These are phyloP conservation scores for Neurospora sp. DNA, from an alignment of 495 filamentous ascomycete genomes.

Conservation along the genomic window DNA sequence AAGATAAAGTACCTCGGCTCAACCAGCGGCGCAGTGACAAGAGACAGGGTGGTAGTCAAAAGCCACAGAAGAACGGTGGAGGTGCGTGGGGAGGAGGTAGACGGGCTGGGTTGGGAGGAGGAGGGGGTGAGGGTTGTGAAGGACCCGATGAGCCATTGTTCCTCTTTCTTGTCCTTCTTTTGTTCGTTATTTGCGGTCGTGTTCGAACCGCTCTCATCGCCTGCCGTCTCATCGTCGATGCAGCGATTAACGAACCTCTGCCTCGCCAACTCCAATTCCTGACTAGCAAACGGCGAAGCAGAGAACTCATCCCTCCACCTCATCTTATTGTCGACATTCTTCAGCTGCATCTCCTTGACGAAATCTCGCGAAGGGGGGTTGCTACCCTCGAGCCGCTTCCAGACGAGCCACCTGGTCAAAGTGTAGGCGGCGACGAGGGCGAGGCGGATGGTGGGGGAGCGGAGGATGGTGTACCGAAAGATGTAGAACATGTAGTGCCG, in stretches of 20 bases:
- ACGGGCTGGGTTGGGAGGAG: not conserved
- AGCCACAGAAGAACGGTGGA: slow-evolving; percentile 54
- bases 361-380: not conserved
- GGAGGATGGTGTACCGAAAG: slow-evolving; percentile 71
- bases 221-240: not conserved
- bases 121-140: not conserved
- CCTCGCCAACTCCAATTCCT: not conserved
- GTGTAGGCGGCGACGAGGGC: slow-evolving; percentile 45
- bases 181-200: not conserved
- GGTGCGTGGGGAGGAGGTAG: slow-evolving; percentile 15
- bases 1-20: slow-evolving; percentile 93
- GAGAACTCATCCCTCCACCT: not conserved
- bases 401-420: slow-evolving; percentile 52
- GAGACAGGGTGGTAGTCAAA: slow-evolving; percentile 58
- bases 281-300: not conserved
- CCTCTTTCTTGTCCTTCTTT: not conserved
- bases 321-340: not conserved
- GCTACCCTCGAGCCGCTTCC: slow-evolving; percentile 33
- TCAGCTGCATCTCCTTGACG: not conserved
- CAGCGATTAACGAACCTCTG: not conserved
- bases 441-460: slow-evolving; percentile 55
- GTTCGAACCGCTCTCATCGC: not conserved
- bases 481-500: slow-evolving; percentile 95
- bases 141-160: not conserved
- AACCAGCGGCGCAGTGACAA: slow-evolving; percentile 82